Evolutionary conservation across 805 yeast genomes (phyloP).

Genomic region (Candida anglica): DNA sequence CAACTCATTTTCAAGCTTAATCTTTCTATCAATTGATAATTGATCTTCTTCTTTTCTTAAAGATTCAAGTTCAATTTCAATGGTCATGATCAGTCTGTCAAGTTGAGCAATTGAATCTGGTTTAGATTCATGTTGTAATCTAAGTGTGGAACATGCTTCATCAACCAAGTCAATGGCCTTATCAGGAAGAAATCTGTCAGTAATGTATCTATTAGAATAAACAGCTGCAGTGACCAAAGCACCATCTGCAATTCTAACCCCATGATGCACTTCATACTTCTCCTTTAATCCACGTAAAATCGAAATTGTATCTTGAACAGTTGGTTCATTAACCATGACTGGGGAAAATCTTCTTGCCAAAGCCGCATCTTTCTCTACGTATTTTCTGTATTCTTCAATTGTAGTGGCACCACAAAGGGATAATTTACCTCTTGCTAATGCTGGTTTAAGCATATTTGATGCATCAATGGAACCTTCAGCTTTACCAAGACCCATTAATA

Average conservation of each 20-base stretch:
- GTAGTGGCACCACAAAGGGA: slow-evolving; percentile 98
- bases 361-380: slow-evolving; percentile 95
- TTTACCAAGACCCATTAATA: slow-evolving; percentile 86
- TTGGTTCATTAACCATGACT: slow-evolving; percentile 80
- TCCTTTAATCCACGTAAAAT: slow-evolving; percentile 92
- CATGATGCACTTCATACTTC: slow-evolving; percentile 94
- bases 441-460: slow-evolving; percentile 87
- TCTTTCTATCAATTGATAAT: slow-evolving; percentile 72
- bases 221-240: slow-evolving; percentile 94
- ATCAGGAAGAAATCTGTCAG: slow-evolving; percentile 90
- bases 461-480: slow-evolving; percentile 96
- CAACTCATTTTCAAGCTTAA: slow-evolving; percentile 67
- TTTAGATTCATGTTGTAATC: slow-evolving; percentile 94
- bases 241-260: slow-evolving; percentile 88
- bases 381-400: slow-evolving; percentile 84
- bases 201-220: slow-evolving; percentile 82
- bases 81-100: slow-evolving; percentile 87
- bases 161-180: slow-evolving; percentile 96
- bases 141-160: slow-evolving; percentile 92
- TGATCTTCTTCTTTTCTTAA: slow-evolving; percentile 89
- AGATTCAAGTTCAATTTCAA: slow-evolving; percentile 92
- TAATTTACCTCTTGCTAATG: slow-evolving; percentile 84
- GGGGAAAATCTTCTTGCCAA: slow-evolving; percentile 92
- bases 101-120: slow-evolving; percentile 91
- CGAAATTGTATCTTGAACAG: slow-evolving; percentile 86